Evolutionary conservation across 805 yeast genomes (phyloP).

Genomic region (Babjeviella inositovora): DNA sequence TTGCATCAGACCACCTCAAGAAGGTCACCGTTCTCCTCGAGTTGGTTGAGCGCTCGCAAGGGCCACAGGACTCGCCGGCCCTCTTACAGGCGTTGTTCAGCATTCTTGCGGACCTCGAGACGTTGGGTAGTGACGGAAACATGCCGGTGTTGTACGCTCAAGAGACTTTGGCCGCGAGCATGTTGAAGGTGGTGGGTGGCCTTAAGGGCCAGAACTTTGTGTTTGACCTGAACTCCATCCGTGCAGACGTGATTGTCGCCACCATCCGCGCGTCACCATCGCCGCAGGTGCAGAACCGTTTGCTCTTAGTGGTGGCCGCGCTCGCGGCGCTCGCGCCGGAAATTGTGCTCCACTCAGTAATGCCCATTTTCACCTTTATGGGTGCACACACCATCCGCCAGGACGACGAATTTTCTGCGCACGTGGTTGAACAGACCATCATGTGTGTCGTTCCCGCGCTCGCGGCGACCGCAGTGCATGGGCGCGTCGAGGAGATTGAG

Average conservation of each 20-base stretch:
- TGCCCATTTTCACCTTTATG: slow-evolving; percentile 99
- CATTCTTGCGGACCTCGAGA: slow-evolving; percentile 58
- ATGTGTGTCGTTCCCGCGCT: slow-evolving; percentile 84
- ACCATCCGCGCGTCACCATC: slow-evolving; percentile 80
- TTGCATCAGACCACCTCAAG: slow-evolving; percentile 68
- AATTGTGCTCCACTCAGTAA: slow-evolving; percentile 81
- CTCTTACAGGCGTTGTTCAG: slow-evolving; percentile 38
- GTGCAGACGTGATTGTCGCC: slow-evolving; percentile 85
- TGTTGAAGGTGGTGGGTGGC: slow-evolving; percentile 49
- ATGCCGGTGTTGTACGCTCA: slow-evolving; percentile 84
- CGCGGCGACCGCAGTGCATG: slow-evolving; percentile 23
- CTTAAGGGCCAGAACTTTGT: slow-evolving; percentile 22
- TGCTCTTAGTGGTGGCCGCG: slow-evolving; percentile 72
- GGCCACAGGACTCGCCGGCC: slow-evolving; percentile 23
- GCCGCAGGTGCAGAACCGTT: slow-evolving; percentile 88
- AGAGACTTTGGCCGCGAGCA: slow-evolving; percentile 78
- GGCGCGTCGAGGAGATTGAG: slow-evolving; percentile 52
- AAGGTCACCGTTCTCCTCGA: slow-evolving; percentile 71
- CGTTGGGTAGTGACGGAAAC: slow-evolving; percentile 82
- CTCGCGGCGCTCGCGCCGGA: slow-evolving; percentile 85
- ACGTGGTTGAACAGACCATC: slow-evolving; percentile 86
- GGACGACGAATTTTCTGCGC: slow-evolving; percentile 89
- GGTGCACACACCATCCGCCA: slow-evolving; percentile 95
- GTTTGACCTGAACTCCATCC: slow-evolving; percentile 47
- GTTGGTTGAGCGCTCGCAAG: slow-evolving; percentile 64